Base-by-base conservation (phyloP, 148 eudicot genomes). In the Fagopyrum esculentum region DNA sequence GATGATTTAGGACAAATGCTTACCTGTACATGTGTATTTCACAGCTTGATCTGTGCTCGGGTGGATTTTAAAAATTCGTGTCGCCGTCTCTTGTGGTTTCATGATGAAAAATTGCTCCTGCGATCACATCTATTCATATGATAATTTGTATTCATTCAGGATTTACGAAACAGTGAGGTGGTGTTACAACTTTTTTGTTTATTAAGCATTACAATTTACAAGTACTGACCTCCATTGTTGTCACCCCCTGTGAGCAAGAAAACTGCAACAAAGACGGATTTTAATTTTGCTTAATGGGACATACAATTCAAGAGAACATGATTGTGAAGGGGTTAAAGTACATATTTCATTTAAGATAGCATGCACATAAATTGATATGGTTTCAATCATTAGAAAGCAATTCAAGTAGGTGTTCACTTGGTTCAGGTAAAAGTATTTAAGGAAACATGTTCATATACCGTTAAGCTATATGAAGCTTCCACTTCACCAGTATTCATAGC, bases 381-480 rank as follows among this genome's bases (percentile, higher is more conserved):
- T 11, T 68, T 44, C 6, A 47, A 29, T 47, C 35, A 56, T 6
- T 17, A 17, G 7, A 56, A 56, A 19, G 9, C n/a, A n/a, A 55
- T 5, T 56, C 61, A 56, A 17, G 26, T 56, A 7, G 35, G 6
- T 10, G 69, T 70, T 45, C 52, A 45, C 45, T 10, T 12, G 47
- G 3, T 19, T 7, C 64, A 59, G 4, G 64, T 59, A 5, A 30
- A 8, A 59, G 22, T 19, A 56, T 30, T 4, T 12, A 70, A 70
- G 40, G 54, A 17, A 46, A 35, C 40, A 35, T 35, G 40, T 35
- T 35, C 15, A 56, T 61, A 80, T 87, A 90, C 96, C 77, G 98
- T 93, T 69, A 93, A 87, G 86, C 98, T 93, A 80, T 93, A 93
- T 4, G 98, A 93, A 75, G 98, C 98, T 83, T 93, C 98, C 56